Base-by-base conservation (phyloP, 2,329 filamentous ascomycete species). In the Botryotinia narcissicola region DNA sequence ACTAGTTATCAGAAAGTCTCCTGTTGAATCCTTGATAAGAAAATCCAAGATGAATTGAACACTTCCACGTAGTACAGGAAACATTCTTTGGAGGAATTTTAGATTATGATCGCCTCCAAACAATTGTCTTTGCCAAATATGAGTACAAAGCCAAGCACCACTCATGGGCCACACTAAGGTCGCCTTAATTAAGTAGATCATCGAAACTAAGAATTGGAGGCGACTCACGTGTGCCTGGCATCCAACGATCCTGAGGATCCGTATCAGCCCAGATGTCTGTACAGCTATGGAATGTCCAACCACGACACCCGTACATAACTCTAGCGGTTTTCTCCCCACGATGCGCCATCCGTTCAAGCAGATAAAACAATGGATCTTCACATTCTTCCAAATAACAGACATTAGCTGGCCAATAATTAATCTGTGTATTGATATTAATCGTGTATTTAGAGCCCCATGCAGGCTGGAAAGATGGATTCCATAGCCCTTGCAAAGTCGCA, bases 381-480 rank as follows among this genome's bases (percentile, higher is more conserved):
- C 81, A 82, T 62, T 84, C 83, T 0, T 80, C 68, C n/a, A 81
- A 72, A 61, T 79, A 79, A 54, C 78, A 77, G 4, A 77, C 66
- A 64, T 81, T 79, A 18, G 79, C 78, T 0, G 79, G 82, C 85
- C 85, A 87, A 76, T 87, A 87, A 75, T 87, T 87, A 86, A 87
- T 87, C 77, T 87, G 82, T 0, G 83, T 79, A 60, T 87, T 87
- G 77, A 87, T 85, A 74, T 87, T 86, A 75, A 87, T 84, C 0
- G 85, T 87, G 73, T 83, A 86, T 74, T 85, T 86, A 37, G 81
- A 83, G 5, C 84, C 84, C 85, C 85, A 87, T 0, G 83, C 79
- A 9, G 83, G 83, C 16, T 81, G 76, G 72, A 84, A 84, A 8
- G 80, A 80, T 0, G 81, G 78, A 67, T 84, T 85, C 84, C 83